Evolutionary conservation across 2,329 filamentous ascomycete species (phyloP).

Genomic region (Alternaria dauci): DNA sequence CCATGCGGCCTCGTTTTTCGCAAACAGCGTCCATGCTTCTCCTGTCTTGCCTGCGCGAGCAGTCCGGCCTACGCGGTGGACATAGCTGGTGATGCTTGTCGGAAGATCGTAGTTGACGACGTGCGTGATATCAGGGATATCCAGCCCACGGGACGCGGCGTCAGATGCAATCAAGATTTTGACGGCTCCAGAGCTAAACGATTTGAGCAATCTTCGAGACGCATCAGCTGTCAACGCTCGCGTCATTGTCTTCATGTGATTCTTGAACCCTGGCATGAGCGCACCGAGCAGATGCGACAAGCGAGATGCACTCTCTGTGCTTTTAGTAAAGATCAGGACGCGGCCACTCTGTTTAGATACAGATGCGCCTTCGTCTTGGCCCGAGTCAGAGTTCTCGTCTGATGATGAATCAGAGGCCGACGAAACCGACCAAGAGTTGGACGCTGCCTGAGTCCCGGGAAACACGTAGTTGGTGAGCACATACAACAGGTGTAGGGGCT

Average conservation of each 20-base stretch:
- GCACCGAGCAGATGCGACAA: slow-evolving; percentile 80
- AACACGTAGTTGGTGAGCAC: slow-evolving; percentile 69
- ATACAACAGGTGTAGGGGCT: slow-evolving; percentile 84
- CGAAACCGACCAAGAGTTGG: slow-evolving; percentile 21
- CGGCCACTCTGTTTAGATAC: slow-evolving; percentile 37
- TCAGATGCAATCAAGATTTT: slow-evolving; percentile 89
- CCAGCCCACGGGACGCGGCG: slow-evolving; percentile 89
- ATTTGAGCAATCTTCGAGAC: slow-evolving; percentile 71
- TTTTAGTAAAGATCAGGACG: slow-evolving; percentile 87
- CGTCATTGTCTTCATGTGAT: slow-evolving; percentile 73
- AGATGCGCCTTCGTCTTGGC: slow-evolving; percentile 9
- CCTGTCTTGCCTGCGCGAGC: slow-evolving; percentile 81
- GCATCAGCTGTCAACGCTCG: slow-evolving; percentile 78
- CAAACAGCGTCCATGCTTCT: slow-evolving; percentile 85
- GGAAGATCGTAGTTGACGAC: slow-evolving; percentile 96
- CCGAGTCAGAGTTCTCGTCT: slow-evolving; percentile 24
- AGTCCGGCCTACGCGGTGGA: slow-evolving; percentile 91
- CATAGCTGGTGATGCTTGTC: slow-evolving; percentile 79
- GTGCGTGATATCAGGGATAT: slow-evolving; percentile 79
- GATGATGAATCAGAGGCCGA: slow-evolving; percentile 17
- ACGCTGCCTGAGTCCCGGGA: slow-evolving; percentile 15
- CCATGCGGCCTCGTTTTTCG: slow-evolving; percentile 84
- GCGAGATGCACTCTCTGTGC: slow-evolving; percentile 86
- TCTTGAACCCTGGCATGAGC: slow-evolving; percentile 66
- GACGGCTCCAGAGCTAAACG: slow-evolving; percentile 69